phyloP scores from a whole-genome alignment of 1,284 basidiomycete genomes.

The Taiwanofungus camphoratus region DNA sequence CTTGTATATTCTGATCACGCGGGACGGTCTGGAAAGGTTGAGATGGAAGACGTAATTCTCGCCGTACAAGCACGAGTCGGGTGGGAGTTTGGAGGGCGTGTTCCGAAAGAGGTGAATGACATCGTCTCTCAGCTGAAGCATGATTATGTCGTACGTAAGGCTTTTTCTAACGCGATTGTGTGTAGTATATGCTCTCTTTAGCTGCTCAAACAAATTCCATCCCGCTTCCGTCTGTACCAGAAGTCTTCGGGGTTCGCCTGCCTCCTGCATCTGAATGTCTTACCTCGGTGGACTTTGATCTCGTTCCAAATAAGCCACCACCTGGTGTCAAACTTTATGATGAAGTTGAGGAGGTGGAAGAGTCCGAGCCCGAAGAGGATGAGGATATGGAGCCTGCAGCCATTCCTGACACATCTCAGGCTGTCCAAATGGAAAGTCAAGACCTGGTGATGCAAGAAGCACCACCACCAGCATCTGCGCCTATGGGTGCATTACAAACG shows the following conservation, averaged over 20 bases:
- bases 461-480: constrained; percentile 34
- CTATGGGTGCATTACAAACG: constrained; percentile 52
- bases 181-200: constrained; percentile 81
- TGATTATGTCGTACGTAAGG: not conserved
- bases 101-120: constrained; percentile 86
- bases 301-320: constrained; percentile 83
- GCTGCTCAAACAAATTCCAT: constrained; percentile 88
- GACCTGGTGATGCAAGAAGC: constrained; percentile 8
- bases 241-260: constrained; percentile 90
- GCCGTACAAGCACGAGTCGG: constrained; percentile 92
- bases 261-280: constrained; percentile 82
- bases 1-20: constrained; percentile 94
- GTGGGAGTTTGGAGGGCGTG: constrained; percentile 89
- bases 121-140: not conserved
- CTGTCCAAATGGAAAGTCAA: not conserved
- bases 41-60: constrained; percentile 87
- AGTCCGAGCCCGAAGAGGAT: constrained; percentile 59
- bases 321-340: constrained; percentile 69
- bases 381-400: constrained; percentile 57
- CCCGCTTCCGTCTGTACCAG: constrained; percentile 89
- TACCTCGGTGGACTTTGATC: constrained; percentile 88
- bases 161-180: no score
- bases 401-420: constrained; percentile 25
- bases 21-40: constrained; percentile 70
- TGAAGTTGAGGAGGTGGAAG: constrained; percentile 72